phyloP scores from a whole-genome alignment of 768 basidiomycete genomes.

The Mycena sanguinolenta region DNA sequence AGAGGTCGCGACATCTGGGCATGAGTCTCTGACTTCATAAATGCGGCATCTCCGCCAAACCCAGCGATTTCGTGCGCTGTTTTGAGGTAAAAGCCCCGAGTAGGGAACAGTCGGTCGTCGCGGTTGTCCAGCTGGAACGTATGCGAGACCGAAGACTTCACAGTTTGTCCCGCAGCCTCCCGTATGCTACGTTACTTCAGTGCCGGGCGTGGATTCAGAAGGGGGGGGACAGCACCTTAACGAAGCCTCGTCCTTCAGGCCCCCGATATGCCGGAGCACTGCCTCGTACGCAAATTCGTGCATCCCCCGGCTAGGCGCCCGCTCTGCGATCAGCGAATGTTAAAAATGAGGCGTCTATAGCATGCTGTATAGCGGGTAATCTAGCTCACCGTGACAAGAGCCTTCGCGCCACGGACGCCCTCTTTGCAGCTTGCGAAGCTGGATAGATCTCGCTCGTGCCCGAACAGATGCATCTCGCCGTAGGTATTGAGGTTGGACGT shows the following conservation, averaged over 20 bases:
- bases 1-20: constrained; percentile 73
- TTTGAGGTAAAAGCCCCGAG: constrained; percentile 73
- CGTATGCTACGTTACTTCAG: constrained; percentile 71
- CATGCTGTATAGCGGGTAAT: constrained; percentile 51
- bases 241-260: constrained; percentile 81
- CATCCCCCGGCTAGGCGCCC: constrained; percentile 55
- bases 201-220: neutral
- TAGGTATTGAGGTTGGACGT: constrained; percentile 71
- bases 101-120: constrained; percentile 75
- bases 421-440: constrained; percentile 81
- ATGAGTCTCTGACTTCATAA: constrained; percentile 81
- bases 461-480: constrained; percentile 80
- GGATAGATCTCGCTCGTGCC: constrained; percentile 84
- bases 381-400: constrained; percentile 82
- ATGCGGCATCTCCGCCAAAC: constrained; percentile 83
- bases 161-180: constrained; percentile 81
- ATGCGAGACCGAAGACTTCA: constrained; percentile 89
- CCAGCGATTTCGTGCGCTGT: constrained; percentile 81
- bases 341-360: constrained; percentile 38
- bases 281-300: constrained; percentile 92
- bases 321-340: constrained; percentile 47
- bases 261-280: constrained; percentile 80
- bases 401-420: constrained; percentile 72
- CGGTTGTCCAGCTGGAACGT: constrained; percentile 82
- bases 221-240: constrained; percentile 70